Evolutionary conservation across 768 basidiomycete genomes (phyloP), one percentile per base, ranked within the genome.

Genomic region (Amanita subjunquillea): DNA sequence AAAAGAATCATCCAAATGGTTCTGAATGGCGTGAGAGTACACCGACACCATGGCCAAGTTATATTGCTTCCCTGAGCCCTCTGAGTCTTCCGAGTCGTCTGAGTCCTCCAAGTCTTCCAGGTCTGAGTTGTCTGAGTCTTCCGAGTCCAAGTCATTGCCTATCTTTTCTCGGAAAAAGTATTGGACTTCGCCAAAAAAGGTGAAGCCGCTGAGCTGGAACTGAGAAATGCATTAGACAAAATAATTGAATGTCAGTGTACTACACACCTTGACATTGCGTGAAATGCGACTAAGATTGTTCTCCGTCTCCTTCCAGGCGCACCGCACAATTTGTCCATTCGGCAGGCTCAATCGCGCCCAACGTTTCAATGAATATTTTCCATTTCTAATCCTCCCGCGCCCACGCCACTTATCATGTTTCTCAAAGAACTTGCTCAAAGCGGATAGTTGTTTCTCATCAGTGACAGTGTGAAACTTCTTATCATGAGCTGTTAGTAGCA

Each of bases 321-420:
- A 69, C 2, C 64, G 58, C 8, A 62, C 67, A 51, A 68, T 59
- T 55, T 73, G 71, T 0, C 68, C 68, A 61, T 69, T 73, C 17
- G 68, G 67, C 29, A 73, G 59, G 8, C 49, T 60, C 0, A 73
- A 42, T 3, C 68, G 59, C 10, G 68, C 66, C 71, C 72, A 72
- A 20, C 56, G 55, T 30, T 52, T n/a, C 44, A 50, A 36, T 45
- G 44, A 17, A 44, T 20, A 23, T 51, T 50, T 53, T n/a, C 41
- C 29, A 10, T 41, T 3, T 30, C 43, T 34, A 22, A 50, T 25
- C 15, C 43, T 10, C 10, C 49, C 57, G 55, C 53, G n/a, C 6
- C 17, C 45, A 47, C 29, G 45, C 17, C 34, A n/a, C n/a, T n/a
- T 32, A 5, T 12, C 45, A 47, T 32, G 12, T 22, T 6, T 3